A percentile compares a stretch with the other conserved stretches of the same genome.
These are phyloP conservation scores for Epichloe elymi DNA, from an alignment of 2,329 filamentous ascomycete genomes.

Conservation along the genomic window DNA sequence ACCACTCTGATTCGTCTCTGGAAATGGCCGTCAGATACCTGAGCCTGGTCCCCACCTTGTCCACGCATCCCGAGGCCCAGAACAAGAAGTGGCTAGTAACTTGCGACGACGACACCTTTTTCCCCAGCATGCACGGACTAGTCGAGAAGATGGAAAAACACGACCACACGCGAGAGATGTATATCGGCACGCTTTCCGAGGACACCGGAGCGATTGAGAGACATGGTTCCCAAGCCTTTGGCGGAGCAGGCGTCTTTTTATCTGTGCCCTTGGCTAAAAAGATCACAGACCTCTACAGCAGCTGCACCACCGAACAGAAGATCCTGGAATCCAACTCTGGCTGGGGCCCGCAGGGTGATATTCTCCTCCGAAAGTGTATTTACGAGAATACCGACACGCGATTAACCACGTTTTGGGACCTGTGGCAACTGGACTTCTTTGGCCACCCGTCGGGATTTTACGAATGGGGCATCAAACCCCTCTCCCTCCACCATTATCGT, in stretches of 20 bases:
- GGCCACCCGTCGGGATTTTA: conserved; percentile 51
- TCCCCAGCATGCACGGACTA: conserved; percentile 43
- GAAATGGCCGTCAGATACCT: conserved; percentile 48
- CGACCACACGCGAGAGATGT: conserved; percentile 39
- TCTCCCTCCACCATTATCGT: conserved; percentile 53
- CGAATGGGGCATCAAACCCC: conserved; percentile 45
- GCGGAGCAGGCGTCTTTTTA: conserved; percentile 50
- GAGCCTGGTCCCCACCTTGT: conserved; percentile 39
- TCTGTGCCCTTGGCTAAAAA: conserved; percentile 35
- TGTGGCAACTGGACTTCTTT: conserved; percentile 49
- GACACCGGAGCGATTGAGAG: conserved; percentile 45
- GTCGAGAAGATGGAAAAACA: conserved; percentile 36
- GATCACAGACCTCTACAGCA: conserved; percentile 30
- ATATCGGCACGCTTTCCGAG: conserved; percentile 49
- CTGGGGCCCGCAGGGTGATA: conserved; percentile 48
- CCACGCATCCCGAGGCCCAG: conserved; percentile 34
- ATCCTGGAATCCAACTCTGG: conserved; percentile 41
- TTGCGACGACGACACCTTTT: conserved; percentile 55
- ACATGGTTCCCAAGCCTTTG: conserved; percentile 51
- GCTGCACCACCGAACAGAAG: conserved; percentile 36
- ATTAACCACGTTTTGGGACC: conserved; percentile 41
- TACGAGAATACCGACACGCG: conserved; percentile 48
- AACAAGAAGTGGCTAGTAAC: conserved; percentile 46
- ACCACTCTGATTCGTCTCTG: conserved; percentile 36
- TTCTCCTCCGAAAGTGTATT: conserved; percentile 48